Conservation (phyloP, 768 basidiomycete species). For the Cytidiella melzeri region DNA sequence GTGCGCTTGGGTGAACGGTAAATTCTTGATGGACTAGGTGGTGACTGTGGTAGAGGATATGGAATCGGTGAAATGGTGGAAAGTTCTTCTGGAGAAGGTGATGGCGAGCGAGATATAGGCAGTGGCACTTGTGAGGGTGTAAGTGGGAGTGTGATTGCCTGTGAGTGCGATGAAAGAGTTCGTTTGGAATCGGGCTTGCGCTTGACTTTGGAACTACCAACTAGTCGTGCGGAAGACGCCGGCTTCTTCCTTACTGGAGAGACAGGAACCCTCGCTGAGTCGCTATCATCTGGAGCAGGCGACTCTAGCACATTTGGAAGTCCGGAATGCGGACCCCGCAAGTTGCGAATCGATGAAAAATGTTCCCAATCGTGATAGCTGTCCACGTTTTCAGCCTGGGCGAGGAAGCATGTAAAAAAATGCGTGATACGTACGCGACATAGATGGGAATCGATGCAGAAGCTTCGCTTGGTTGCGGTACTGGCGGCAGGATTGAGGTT, state of each 20-base stretch:
- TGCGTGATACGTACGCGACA: conserved; percentile 65
- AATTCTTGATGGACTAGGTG: conserved; percentile 6
- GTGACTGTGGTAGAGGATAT: conserved; percentile 14
- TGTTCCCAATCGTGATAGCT: conserved; percentile 95
- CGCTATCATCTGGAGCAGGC: conserved; percentile 26
- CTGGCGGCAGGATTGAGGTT: conserved; percentile 13
- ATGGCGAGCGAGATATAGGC: conserved; percentile 29
- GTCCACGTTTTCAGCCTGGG: conserved; percentile 7
- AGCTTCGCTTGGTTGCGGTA: conserved; percentile 21
- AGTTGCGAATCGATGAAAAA: conserved; percentile 88
- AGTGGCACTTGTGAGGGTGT: conserved; percentile 32
- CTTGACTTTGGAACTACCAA: conserved; percentile 21
- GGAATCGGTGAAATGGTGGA: conserved; percentile 14
- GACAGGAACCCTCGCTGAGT: conserved; percentile 23
- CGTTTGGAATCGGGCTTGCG: conserved; percentile 12
- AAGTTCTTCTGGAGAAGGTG: conserved; percentile 17
- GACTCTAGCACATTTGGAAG: conserved; percentile 58
- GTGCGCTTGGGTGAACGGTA: conserved; percentile 52
- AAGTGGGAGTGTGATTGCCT: conserved; percentile 10
- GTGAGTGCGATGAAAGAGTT: background rate
- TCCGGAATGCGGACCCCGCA: conserved; percentile 77
- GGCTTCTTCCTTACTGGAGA: conserved; percentile 30
- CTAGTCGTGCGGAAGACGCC: conserved; percentile 9
- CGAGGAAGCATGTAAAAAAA: conserved; percentile 6
- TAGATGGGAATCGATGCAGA: conserved; percentile 48